Evolutionary conservation across 140 eudicot species (phyloP), one percentile per base, ranked within the genome.

Genomic region (Erigeron philadelphicus): DNA sequence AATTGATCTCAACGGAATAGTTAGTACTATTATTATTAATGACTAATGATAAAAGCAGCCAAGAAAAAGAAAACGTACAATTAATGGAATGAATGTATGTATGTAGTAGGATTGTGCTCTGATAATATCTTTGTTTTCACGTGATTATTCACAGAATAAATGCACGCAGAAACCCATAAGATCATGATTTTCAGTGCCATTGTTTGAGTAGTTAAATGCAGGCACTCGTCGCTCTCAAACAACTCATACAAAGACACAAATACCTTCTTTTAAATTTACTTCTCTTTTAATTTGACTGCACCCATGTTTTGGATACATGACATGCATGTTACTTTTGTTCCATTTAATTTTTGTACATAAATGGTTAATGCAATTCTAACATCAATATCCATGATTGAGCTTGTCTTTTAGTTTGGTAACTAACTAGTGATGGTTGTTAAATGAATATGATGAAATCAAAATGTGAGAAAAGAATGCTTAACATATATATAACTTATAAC

Each of bases 141-240:
- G 72, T 76, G 81, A 70, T 18, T 38, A 57, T 8, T 11, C 53
- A 60, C 65, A 56, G 44, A 59, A 75, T 78, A 78, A 85, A 74
- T 80, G 82, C 81, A 55, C 72, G 81, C 69, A 35, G 74, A 75
- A 67, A 41, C 56, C 61, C 68, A 64, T 18, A 65, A 25, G 54
- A 64, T 78, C 82, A 85, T 85, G 86, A 13, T 82, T 85, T 85
- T 85, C 91, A 83, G 91, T 85, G 91, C 91, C 88, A 75, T 50
- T 44, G 55, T 71, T 61, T 74, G 79, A 61, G 69, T 76, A 75
- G 80, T 78, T 76, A 64, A 70, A 74, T 72, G 68, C 74, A 78
- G 84, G 71, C 78, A 45, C 49, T 45, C 49, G 49, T 45, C 49
- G 11, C 49, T 45, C 49, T 45, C 90, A 74, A 42, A 67, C 67